Base-by-base conservation (phyloP, 805 yeast species). In the Kazachstania taianensis region DNA sequence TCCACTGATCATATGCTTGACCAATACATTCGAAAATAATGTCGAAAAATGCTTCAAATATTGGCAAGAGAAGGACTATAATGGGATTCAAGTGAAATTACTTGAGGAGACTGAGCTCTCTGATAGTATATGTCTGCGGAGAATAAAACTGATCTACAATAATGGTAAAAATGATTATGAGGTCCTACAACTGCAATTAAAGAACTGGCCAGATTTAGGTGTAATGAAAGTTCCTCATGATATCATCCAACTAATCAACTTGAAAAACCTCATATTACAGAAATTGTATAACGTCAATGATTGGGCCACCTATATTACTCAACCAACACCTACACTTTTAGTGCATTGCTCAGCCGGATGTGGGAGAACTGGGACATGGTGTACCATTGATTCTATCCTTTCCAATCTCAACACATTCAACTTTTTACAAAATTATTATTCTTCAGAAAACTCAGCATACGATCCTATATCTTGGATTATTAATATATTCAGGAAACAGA, bases 311-410 rank as follows among this genome's bases (percentile, higher is more conserved):
- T 10, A 8, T 3, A 8, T 6, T 7, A 39, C 46, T 6, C 47
- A 30, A 44, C 62, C 53, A n/a, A 53, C 62, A 1, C 59, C 69
- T 1, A 81, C 84, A 16, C 68, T 77, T 5, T 53, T 85, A 31
- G 82, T 81, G 18, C 97, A 89, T 59, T 89, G 98, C 53, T 84
- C 95, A 5, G 97, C 97, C 1, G 98, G 98, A 0, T 86, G 94
- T 52, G 98, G 98, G 14, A 66, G 98, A 39, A 85, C 97, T 0
- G 98, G 98, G 2, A 82, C 95, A 2, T 80, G 78, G 52, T 75
- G 86, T 42, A 73, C 85, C 1, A 61, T 81, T 16, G 94, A 83
- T 50, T 67, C 78, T 0, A 64, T 69, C 16, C 58, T 74, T 24
- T 70, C 78, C 33, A 47, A 51, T 31, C 30, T 52, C 22, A 39